Base-by-base conservation (phyloP, 176 grass and related monocot species). In the Rhynchospora pubera region DNA sequence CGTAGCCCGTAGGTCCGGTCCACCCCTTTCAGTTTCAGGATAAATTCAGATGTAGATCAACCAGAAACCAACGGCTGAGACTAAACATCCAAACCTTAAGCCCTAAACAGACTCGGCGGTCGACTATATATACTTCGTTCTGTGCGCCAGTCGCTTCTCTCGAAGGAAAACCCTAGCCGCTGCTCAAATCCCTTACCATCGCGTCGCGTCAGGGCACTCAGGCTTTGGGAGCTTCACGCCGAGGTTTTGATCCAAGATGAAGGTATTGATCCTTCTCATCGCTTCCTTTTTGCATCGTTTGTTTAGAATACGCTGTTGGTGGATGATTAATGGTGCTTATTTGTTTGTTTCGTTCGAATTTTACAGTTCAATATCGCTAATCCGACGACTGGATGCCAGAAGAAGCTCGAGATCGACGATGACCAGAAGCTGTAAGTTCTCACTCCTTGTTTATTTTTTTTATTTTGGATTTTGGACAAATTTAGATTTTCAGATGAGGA, bases 391-490 rank as follows among this genome's bases (percentile, higher is more conserved):
- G 94, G 94, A 82, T 97, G 94, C 86, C 94, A 97, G 80, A 97
- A 97, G 88, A 97, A 94, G 86, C 62, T 97, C 2, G 94, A 97
- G 85, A 97, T 97, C 30, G 91, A 97, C 77, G 94, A 94, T 63
- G 94, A 97, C 77, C 91, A 94, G 91, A 97, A 97, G 86, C 91
- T 97, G 94, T 94, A 82, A 94, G 94, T 92, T 65, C n/a, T n/a
- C n/a, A n/a, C n/a, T n/a, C n/a, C n/a, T n/a, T n/a, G n/a, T n/a
- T n/a, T n/a, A n/a, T n/a, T n/a, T n/a, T n/a, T n/a, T n/a, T n/a
- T n/a, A n/a, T n/a, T n/a, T n/a, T n/a, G n/a, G n/a, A n/a, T n/a
- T n/a, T n/a, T n/a, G n/a, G n/a, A n/a, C n/a, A n/a, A n/a, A n/a
- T n/a, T n/a, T n/a, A n/a, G n/a, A n/a, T n/a, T n/a, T n/a, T n/a